Evolutionary conservation across 192 early-diverging fungal species (phyloP).

Genomic region (Phycomyces blakesleeanus): DNA sequence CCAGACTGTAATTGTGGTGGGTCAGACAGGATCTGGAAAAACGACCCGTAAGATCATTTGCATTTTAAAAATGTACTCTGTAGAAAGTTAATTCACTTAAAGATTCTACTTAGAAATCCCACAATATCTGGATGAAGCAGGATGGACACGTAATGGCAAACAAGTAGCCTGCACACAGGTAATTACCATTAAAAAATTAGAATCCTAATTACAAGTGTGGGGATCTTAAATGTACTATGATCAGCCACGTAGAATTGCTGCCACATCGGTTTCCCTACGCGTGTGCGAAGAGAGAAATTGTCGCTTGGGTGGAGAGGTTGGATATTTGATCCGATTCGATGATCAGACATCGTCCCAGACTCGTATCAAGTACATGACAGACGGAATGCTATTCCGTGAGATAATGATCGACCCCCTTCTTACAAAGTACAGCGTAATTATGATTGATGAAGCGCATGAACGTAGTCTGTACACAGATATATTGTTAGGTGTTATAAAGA

Average conservation of each 20-base stretch:
- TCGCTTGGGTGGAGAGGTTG: slow-evolving; percentile 67
- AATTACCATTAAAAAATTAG: not conserved
- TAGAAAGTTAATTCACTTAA: not conserved
- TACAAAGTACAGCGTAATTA: slow-evolving; percentile 67
- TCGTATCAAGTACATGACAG: slow-evolving; percentile 82
- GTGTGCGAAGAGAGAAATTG: slow-evolving; percentile 72
- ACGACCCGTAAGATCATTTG: slow-evolving; percentile 63
- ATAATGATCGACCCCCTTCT: slow-evolving; percentile 72
- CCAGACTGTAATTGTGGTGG: slow-evolving; percentile 70
- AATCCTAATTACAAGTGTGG: not conserved
- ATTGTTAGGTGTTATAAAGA: slow-evolving; percentile 70
- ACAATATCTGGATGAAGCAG: slow-evolving; percentile 73
- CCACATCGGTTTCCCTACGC: slow-evolving; percentile 68
- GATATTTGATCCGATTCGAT: slow-evolving; percentile 78
- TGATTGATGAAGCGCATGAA: slow-evolving; percentile 82
- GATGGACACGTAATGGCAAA: slow-evolving; percentile 60
- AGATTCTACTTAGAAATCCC: slow-evolving; percentile 56
- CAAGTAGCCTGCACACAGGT: slow-evolving; percentile 77
- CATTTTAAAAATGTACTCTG: not conserved
- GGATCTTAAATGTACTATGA: not conserved
- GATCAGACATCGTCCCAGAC: slow-evolving; percentile 43
- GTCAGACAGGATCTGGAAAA: slow-evolving; percentile 79
- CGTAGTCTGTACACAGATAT: slow-evolving; percentile 71
- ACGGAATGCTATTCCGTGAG: slow-evolving; percentile 81
- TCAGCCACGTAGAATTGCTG: slow-evolving; percentile 67